Conservation (phyloP, 352 stramenopile species). For the Blastocystis sp. region DNA sequence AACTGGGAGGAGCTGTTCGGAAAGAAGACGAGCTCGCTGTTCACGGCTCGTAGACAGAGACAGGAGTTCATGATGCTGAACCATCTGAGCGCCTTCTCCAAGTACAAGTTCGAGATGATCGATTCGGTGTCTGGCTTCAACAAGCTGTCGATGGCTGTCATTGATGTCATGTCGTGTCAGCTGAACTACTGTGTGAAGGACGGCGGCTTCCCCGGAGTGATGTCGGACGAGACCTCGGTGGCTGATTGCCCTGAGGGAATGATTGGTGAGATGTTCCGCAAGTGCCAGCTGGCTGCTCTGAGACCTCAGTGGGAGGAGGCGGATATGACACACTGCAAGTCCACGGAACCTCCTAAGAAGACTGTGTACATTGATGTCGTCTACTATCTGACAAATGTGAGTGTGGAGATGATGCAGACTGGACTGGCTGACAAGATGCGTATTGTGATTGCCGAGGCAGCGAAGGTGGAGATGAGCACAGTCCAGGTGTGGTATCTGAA, state of each 20-base stretch:
- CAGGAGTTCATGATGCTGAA: constrained; percentile 24
- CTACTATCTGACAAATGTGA: not conserved
- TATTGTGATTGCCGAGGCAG: not conserved
- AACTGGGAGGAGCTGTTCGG: not conserved
- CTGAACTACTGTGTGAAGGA: constrained; percentile 26
- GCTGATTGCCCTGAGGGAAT: not conserved
- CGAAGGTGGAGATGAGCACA: not conserved
- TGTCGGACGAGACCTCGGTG: not conserved
- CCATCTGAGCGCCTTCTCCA: not conserved
- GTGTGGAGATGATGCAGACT: not conserved
- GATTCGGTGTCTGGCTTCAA: not conserved
- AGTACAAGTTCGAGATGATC: constrained; percentile 1
- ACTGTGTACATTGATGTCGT: not conserved
- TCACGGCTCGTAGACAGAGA: not conserved
- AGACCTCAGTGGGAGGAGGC: not conserved
- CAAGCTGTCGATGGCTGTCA: not conserved
- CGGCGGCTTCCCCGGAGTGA: not conserved
- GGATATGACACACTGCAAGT: not conserved
- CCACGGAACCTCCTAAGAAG: not conserved
- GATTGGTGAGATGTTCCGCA: constrained; percentile 6
- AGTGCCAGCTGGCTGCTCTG: not conserved
- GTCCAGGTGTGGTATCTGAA: not conserved
- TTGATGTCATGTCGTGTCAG: not conserved
- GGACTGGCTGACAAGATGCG: not conserved
- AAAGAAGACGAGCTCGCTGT: not conserved